Evolutionary conservation across 1,284 basidiomycete genomes (phyloP).

Genomic region (Melanopsichium pennsylvanicum): DNA sequence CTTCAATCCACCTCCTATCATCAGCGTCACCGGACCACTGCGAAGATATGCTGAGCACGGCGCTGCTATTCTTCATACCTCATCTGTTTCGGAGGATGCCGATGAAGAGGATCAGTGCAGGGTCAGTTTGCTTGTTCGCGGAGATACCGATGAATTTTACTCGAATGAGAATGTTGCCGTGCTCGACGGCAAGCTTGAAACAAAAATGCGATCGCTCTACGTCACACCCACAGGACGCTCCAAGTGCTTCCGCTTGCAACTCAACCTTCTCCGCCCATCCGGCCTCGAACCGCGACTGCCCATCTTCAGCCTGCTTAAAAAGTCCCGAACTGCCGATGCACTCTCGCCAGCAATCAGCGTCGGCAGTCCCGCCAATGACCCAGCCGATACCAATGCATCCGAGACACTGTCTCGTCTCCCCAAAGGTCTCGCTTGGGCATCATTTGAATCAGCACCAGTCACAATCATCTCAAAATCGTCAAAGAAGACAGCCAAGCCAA

Average conservation of each 20-base stretch:
- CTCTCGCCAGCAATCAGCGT: conserved; percentile 22
- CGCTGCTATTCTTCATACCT: conserved; percentile 29
- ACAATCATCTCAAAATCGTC: conserved; percentile 96
- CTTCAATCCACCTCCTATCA: conserved; percentile 85
- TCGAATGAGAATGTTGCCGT: conserved; percentile 48
- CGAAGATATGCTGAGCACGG: conserved; percentile 46
- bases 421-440: conserved; percentile 73
- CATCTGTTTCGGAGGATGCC: conserved; percentile 21
- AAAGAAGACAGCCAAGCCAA: conserved; percentile 94
- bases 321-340: conserved; percentile 24
- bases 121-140: conserved; percentile 82
- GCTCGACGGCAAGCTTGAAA: conserved; percentile 72
- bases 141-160: conserved; percentile 78
- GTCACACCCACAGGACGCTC: conserved; percentile 86
- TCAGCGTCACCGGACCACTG: conserved; percentile 80
- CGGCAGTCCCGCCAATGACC: conserved; percentile 18
- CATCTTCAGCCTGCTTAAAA: conserved; percentile 44
- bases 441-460: conserved; percentile 88
- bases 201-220: conserved; percentile 88
- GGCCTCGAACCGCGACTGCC: conserved; percentile 38
- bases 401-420: conserved; percentile 36
- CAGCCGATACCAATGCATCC: conserved; percentile 5
- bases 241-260: conserved; percentile 84
- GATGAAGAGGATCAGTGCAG: conserved; percentile 38
- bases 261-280: conserved; percentile 66